Percentiles rank a stretch among this genome's conserved stretches.
Conservation (phyloP, 2,329 filamentous ascomycete genomes). For the Calonectria fujianensis region DNA sequence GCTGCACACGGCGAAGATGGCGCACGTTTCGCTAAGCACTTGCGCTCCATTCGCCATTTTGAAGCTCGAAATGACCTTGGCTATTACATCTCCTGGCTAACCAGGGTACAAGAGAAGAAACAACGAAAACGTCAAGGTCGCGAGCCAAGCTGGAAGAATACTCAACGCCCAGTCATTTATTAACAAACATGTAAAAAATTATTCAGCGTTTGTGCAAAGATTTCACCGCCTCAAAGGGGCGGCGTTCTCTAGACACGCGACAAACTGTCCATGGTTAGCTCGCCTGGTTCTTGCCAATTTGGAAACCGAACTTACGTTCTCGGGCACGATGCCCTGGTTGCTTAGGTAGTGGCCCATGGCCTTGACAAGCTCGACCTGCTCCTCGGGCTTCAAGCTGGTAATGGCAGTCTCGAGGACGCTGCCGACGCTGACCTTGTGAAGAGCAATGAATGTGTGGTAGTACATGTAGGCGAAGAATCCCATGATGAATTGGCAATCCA, state of each 20-base stretch:
- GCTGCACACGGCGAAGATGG: constrained; percentile 35
- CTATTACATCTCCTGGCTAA: constrained; percentile 16
- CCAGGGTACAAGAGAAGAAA: constrained; percentile 37
- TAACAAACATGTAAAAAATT: constrained; percentile 44
- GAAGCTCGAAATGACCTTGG: constrained; percentile 23
- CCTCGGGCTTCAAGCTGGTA: constrained; percentile 88
- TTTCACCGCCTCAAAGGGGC: constrained; percentile 50
- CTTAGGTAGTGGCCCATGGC: constrained; percentile 78
- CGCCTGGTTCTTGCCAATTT: too few relatives aligned
- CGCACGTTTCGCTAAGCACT: constrained; percentile 38
- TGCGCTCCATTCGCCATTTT: constrained; percentile 40
- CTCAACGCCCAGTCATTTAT: constrained; percentile 41
- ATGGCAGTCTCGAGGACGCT: constrained; percentile 94
- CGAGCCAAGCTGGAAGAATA: constrained; percentile 42
- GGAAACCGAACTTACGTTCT: constrained; percentile 54
- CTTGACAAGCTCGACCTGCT: constrained; percentile 89
- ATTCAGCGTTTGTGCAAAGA: constrained; percentile 30
- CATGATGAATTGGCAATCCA: constrained; percentile 99
- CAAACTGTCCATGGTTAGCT: constrained; percentile 49
- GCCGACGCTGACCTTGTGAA: constrained; percentile 89
- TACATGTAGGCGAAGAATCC: constrained; percentile 99
- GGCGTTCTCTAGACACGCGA: constrained; percentile 53
- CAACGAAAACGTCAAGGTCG: constrained; percentile 44
- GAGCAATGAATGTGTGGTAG: constrained; percentile 96
- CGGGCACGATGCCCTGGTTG: constrained; percentile 74